Percentiles rank a stretch among this genome's conserved stretches.
phyloP scores from a whole-genome alignment of 371 early-diverging fungal species.

The Syncephalastrum sp. region DNA sequence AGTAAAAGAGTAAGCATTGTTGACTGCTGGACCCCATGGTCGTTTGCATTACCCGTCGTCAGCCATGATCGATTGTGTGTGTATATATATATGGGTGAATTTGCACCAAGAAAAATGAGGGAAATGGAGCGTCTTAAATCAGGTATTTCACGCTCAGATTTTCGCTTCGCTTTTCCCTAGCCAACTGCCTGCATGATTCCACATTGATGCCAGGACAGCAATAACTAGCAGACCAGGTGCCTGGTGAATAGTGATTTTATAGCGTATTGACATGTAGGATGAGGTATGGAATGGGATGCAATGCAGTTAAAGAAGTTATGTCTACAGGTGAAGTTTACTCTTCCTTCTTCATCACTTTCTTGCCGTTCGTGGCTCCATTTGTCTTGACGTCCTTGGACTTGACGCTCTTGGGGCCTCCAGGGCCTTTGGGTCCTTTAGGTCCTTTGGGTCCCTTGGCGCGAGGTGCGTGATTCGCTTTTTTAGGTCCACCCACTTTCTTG shows the following conservation, averaged over 20 bases:
- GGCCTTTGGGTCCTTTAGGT: too few relatives aligned
- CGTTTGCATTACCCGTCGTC: too few relatives aligned
- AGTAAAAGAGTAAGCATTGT: neutral
- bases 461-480: neutral
- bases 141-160: neutral
- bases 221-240: neutral
- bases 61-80: too few relatives aligned
- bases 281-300: neutral
- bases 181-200: neutral
- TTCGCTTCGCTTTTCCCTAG: neutral
- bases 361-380: too few relatives aligned
- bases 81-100: too few relatives aligned
- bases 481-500: neutral
- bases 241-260: neutral
- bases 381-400: neutral
- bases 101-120: neutral
- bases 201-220: too few relatives aligned
- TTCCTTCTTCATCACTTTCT: too few relatives aligned
- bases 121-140: neutral
- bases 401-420: neutral
- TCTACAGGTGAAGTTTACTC: neutral
- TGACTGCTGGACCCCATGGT: too few relatives aligned
- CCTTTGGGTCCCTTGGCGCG: neutral
- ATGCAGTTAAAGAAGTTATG: neutral
- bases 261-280: neutral